phyloP scores from a whole-genome alignment of 106 monocot genomes.

The Platanthera guangdongensis region DNA sequence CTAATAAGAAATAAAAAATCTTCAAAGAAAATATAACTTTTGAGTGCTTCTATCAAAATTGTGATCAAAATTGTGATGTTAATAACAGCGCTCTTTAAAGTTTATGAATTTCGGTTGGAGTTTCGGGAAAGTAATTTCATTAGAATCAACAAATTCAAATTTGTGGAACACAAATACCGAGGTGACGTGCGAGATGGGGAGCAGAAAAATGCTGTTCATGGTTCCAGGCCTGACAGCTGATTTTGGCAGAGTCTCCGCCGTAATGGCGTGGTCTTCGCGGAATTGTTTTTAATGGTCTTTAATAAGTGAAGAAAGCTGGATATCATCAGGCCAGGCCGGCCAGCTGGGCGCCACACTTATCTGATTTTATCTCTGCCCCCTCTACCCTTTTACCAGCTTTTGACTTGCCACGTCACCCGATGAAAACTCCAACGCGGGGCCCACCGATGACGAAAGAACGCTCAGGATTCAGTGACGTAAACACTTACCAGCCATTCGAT shows the following conservation, averaged over 20 bases:
- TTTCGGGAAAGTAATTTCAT: too few relatives aligned
- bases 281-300: neutral
- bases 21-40: too few relatives aligned
- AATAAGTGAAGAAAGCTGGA: neutral
- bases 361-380: neutral
- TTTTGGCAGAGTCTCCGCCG: neutral
- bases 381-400: neutral
- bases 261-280: conserved; percentile 11
- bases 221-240: neutral
- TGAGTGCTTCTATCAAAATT: too few relatives aligned
- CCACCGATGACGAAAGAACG: neutral
- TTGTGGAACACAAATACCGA: too few relatives aligned
- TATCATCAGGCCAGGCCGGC: neutral
- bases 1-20: too few relatives aligned
- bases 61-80: too few relatives aligned
- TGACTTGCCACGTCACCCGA: neutral
- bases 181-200: too few relatives aligned
- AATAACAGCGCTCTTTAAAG: too few relatives aligned
- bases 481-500: neutral
- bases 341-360: neutral
- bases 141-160: too few relatives aligned
- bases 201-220: neutral
- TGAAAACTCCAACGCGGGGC: neutral
- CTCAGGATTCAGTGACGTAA: neutral
- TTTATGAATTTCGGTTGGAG: too few relatives aligned